Evolutionary conservation across 805 yeast genomes (phyloP), one percentile per base, ranked within the genome.

Genomic region (Cyberlindnera xishuangbannaensis): DNA sequence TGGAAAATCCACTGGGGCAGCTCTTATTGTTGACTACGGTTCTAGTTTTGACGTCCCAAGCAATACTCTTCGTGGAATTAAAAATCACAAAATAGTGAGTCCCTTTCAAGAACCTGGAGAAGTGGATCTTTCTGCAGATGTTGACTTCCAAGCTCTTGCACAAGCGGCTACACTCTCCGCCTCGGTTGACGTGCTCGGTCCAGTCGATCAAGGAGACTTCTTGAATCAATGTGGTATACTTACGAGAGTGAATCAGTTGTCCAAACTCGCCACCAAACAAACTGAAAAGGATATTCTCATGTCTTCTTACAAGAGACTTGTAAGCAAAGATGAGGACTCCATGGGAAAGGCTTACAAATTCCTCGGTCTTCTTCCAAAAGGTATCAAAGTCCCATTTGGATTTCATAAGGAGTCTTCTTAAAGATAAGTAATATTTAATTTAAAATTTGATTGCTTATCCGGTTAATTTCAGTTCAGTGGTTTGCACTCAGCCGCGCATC

Each of bases 291-390:
- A 73, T 28, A 65, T 73, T 32, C 64, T 85, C 5, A 65, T 67
- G 32, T 56, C 64, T 15, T 69, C 83, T 0, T 83, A 81, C 51
- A 55, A 65, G 19, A 65, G 95, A 39, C 61, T 84, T 28, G 77
- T 80, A 3, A 80, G 73, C 26, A 71, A 73, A 28, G 71, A 73
- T 15, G 71, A 70, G 7, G 64, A 68, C 25, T 68, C 73, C 3
- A 85, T 84, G 95, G 95, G 95, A 2, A 72, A 69, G 45, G 62
- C 78, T 5, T 84, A 84, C 55, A 84, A 84, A 53, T 80, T 82
- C 30, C 53, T 83, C 62, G 81, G 78, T 2, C 57, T 80, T 17
- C 55, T 76, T 35, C 83, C 82, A 4, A 46, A 56, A 29, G 65
- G 60, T 2, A 30, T 27, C 15, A 15, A 9, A 13, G 31, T 34